A percentile compares a stretch with the other conserved stretches of the same genome.
Evolutionary conservation across 2,329 filamentous ascomycete species (phyloP).

Genomic region (Sclerotinia trifoliorum): DNA sequence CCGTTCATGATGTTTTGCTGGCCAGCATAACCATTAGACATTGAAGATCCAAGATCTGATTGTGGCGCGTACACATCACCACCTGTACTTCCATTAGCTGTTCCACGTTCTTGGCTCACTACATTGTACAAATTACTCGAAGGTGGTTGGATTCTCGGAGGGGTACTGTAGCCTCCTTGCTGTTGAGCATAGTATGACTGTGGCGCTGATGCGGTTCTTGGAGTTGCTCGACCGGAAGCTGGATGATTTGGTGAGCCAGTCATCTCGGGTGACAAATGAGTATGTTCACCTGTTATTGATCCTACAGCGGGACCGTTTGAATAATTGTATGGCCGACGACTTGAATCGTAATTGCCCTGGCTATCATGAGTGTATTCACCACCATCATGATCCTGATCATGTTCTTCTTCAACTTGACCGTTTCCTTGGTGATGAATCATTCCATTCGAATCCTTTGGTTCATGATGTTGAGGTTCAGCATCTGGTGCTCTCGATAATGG

Average conservation of each 20-base stretch:
- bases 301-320: conserved; percentile 63
- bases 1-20: conserved; percentile 68
- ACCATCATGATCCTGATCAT: conserved; percentile 71
- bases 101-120: conserved; percentile 74
- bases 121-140: conserved; percentile 86
- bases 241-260: conserved; percentile 77
- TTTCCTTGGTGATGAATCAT: conserved; percentile 59
- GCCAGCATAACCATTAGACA: conserved; percentile 63
- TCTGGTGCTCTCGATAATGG: conserved; percentile 63
- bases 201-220: conserved; percentile 70
- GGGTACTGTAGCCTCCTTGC: conserved; percentile 66
- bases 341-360: conserved; percentile 67
- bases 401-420: conserved; percentile 63
- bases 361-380: conserved; percentile 86
- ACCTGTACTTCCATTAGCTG: conserved; percentile 62
- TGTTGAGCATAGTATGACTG: conserved; percentile 71
- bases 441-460: conserved; percentile 65
- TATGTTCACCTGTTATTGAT: conserved; percentile 67
- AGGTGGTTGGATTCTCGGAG: conserved; percentile 67
- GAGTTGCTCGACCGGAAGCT: conserved; percentile 81
- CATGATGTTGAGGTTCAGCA: conserved; percentile 57
- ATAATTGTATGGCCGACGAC: conserved; percentile 76
- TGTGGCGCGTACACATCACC: conserved; percentile 71
- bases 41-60: conserved; percentile 54
- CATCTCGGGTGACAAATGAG: conserved; percentile 79